Evolutionary conservation across 208 protist species (phyloP).

Genomic region (Jaenimonas drosophilae): DNA sequence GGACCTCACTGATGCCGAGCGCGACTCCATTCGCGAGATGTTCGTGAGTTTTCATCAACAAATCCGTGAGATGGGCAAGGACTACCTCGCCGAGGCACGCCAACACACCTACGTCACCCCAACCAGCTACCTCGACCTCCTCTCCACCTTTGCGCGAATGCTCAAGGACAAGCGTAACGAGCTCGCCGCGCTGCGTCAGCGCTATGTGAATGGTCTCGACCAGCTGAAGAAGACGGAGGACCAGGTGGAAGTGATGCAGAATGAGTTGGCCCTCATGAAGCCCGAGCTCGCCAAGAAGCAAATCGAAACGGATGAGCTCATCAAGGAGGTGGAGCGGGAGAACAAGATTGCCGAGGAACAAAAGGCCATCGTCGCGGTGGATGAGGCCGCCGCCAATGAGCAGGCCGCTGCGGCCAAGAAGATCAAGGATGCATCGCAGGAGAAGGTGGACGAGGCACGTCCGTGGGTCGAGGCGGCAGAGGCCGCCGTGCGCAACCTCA

Average conservation of each 20-base stretch:
- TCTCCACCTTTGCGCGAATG: conserved; percentile 88
- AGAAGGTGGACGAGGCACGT: conserved; percentile 92
- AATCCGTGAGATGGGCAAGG: conserved; percentile 63
- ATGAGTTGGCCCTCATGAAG: conserved; percentile 84
- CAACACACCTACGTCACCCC: conserved; percentile 94
- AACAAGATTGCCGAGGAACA: conserved; percentile 81
- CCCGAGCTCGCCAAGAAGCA: conserved; percentile 89
- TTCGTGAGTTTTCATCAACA: conserved; percentile 91
- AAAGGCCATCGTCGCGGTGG: conserved; percentile 78
- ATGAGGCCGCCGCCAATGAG: conserved; percentile 86
- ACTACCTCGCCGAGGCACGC: conserved; percentile 84
- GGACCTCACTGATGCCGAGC: conserved; percentile 65
- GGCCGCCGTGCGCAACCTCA: conserved; percentile 86
- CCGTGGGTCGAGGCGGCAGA: conserved; percentile 93
- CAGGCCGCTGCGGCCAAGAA: conserved; percentile 85
- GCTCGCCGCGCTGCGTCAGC: conserved; percentile 77
- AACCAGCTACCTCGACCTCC: conserved; percentile 93
- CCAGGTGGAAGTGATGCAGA: conserved; percentile 94
- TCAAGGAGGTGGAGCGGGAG: conserved; percentile 78
- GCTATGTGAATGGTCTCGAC: conserved; percentile 82
- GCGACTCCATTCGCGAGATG: conserved; percentile 64
- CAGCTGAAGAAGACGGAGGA: conserved; percentile 89
- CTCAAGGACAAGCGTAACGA: conserved; percentile 78
- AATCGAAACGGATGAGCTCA: conserved; percentile 81
- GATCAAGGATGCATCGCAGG: conserved; percentile 94